Base-by-base conservation (phyloP, 306 rosid species). In the Ammopiptanthus mongolicus region DNA sequence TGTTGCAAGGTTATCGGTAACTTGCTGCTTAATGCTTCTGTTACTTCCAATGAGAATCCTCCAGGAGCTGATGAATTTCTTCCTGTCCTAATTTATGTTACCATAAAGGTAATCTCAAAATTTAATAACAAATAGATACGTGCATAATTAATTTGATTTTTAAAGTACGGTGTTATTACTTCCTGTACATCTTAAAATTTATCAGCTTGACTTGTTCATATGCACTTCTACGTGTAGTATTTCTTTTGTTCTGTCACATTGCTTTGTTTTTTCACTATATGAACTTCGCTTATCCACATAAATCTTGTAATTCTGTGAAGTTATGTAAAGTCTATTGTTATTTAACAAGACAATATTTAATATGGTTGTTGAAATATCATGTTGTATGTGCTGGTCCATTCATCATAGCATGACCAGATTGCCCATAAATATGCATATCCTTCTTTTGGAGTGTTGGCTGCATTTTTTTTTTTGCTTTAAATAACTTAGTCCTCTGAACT, bases 21-120 rank as follows among this genome's bases (percentile, higher is more conserved):
- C 91, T 86, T 96, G 87, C 85, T 96, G 80, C 81, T 41, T 13
- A 92, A 96, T 84, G 99, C 97, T 80, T 90, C 98, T 37, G 41
- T 92, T 74, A 88, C 98, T 79, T 92, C 97, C 64, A 84, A 89
- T 77, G 97, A 84, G 62, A 85, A 81, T 83, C 88, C 90, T 73
- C 96, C 92, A 0, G 99, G 99, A 80, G 99, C 99, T 76, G 99
- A 96, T 71, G 99, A 96, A 67, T 96, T 96, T 76, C 98, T 96
- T 86, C 99, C 99, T 8, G 98, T 96, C 81, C 89, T 96, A 60
- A 96, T 96, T 57, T 96, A 86, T 70, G 99, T 96, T 75, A 96
- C 97, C 25, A 50, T 96, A 80, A 96, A 81, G 88, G 88, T 85
- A 74, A 74, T 69, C 78, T 58, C 73, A 56, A 13, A 23, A 46